These are phyloP conservation scores for Albatrellus ellisii DNA, from an alignment of 768 basidiomycete genomes.

Conservation along the genomic window DNA sequence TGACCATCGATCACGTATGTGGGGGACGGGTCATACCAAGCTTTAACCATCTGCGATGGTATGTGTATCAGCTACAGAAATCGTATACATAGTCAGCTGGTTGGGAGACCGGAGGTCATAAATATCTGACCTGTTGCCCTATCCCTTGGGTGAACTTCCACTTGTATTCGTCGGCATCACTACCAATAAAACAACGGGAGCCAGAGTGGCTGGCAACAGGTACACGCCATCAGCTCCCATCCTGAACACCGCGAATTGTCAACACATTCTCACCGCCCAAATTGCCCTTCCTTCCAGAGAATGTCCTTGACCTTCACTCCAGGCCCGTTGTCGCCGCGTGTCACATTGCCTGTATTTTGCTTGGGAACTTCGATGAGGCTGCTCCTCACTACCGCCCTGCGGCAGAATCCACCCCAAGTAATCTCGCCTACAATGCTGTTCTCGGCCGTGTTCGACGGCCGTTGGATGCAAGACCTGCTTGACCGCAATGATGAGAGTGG, in stretches of 20 bases:
- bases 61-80: constrained; percentile 2
- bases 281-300: constrained; percentile 7
- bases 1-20: constrained; percentile 27
- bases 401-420: constrained; percentile 28
- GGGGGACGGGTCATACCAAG: constrained; percentile 11
- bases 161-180: constrained; percentile 12
- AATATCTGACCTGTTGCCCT: constrained; percentile 9
- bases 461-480: constrained; percentile 27
- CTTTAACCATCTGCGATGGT: constrained; percentile 8
- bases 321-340: neutral
- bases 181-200: constrained; percentile 12
- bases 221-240: neutral
- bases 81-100: neutral
- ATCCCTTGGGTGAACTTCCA: constrained; percentile 12
- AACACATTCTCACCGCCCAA: constrained; percentile 10
- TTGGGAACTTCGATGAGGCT: constrained; percentile 10
- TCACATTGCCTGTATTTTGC: neutral
- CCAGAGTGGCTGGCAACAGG: neutral
- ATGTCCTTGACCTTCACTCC: constrained; percentile 12
- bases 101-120: neutral
- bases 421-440: constrained; percentile 33
- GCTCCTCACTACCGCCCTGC: constrained; percentile 17
- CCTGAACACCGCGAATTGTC: neutral
- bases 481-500: constrained; percentile 20
- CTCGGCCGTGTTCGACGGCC: constrained; percentile 20